Conservation (phyloP, 1,284 basidiomycete species). For the Ganoderma resinaceum region DNA sequence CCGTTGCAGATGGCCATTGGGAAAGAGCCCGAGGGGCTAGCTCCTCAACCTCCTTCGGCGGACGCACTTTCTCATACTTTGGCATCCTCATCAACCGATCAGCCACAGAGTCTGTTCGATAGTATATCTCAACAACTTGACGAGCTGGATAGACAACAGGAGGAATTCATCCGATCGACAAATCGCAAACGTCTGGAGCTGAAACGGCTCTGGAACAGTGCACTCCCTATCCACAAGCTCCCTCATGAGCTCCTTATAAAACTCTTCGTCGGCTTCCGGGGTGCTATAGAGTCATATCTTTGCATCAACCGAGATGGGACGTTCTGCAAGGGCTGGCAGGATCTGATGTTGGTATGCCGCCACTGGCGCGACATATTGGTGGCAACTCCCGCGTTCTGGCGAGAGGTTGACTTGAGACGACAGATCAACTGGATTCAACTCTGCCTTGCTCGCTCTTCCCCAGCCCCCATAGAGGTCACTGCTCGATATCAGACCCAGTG, state of each 20-base stretch:
- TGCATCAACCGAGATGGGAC: too few relatives aligned
- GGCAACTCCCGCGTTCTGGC: conserved; percentile 11
- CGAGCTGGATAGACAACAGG: background rate
- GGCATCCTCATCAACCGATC: background rate
- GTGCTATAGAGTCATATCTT: background rate
- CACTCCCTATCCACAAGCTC: background rate
- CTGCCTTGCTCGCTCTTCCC: background rate
- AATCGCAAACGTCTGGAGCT: background rate
- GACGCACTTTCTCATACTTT: background rate
- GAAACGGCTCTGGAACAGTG: background rate
- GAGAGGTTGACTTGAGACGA: background rate
- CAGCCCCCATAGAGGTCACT: background rate
- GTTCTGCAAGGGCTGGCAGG: background rate
- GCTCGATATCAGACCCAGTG: background rate
- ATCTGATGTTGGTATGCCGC: conserved; percentile 17
- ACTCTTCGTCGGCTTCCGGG: background rate
- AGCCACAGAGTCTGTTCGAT: background rate
- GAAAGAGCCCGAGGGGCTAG: too few relatives aligned
- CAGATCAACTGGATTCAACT: background rate
- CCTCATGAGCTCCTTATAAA: background rate
- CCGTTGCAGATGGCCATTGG: background rate
- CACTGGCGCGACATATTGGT: conserved; percentile 7
- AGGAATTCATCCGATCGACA: background rate
- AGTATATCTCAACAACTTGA: background rate
- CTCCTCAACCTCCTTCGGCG: background rate